Conservation (phyloP, 495 filamentous ascomycete species). For the Parathielavia appendiculata region DNA sequence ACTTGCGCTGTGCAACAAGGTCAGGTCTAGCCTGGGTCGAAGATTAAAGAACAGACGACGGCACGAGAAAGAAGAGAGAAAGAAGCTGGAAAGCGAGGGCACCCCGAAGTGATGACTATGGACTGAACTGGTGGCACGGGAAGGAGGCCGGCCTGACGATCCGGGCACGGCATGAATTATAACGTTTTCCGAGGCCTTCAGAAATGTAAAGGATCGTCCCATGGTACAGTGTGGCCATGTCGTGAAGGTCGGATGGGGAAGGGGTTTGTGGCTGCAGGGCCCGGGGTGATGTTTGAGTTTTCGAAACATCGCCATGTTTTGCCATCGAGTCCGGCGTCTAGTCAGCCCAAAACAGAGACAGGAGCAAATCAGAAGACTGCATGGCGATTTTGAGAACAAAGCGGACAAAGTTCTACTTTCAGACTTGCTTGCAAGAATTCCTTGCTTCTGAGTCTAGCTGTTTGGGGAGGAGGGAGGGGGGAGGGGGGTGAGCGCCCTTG, state of each 20-base stretch:
- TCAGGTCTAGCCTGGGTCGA: slow-evolving; percentile 47
- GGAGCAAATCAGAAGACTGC: slow-evolving; percentile 10
- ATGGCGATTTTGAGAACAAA: slow-evolving; percentile 3
- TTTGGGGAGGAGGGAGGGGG: background rate
- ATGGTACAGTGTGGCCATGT: slow-evolving; percentile 21
- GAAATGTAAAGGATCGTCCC: slow-evolving; percentile 30
- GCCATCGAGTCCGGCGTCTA: slow-evolving; percentile 22
- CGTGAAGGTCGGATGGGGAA: slow-evolving; percentile 14
- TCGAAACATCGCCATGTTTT: slow-evolving; percentile 37
- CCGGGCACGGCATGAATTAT: slow-evolving; percentile 31
- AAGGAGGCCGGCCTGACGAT: slow-evolving; percentile 22
- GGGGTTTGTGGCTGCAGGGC: slow-evolving; percentile 19
- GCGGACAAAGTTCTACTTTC: background rate
- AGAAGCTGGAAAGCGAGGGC: slow-evolving; percentile 18
- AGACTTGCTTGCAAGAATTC: background rate
- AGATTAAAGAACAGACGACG: slow-evolving; percentile 29
- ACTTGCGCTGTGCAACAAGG: slow-evolving; percentile 42
- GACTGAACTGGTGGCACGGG: slow-evolving; percentile 24
- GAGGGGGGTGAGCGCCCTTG: too few species aligned
- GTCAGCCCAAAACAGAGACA: background rate
- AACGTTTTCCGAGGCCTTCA: slow-evolving; percentile 21
- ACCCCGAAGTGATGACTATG: slow-evolving; percentile 23
- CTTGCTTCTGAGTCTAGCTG: background rate
- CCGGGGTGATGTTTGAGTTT: slow-evolving; percentile 19
- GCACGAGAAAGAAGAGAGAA: slow-evolving; percentile 25